phyloP scores from a whole-genome alignment of 129 eudicot species.

The Pittosporum tobira region DNA sequence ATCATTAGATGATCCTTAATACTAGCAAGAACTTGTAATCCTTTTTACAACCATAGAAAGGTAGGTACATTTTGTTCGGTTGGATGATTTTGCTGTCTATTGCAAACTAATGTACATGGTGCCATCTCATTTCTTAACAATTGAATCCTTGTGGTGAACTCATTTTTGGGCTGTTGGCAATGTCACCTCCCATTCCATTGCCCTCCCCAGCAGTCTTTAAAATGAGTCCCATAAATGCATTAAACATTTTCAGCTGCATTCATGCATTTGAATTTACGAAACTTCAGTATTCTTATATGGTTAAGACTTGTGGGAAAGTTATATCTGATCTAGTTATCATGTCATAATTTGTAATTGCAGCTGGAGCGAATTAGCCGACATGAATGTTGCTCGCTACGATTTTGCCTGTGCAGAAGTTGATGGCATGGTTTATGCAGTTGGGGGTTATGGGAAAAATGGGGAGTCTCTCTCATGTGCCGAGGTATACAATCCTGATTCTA shows the following conservation, averaged over 20 bases:
- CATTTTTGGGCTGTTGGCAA: not conserved
- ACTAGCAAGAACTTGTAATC: not conserved
- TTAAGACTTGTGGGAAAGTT: not conserved
- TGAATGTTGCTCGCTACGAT: constrained; percentile 82
- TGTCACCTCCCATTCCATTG: not conserved
- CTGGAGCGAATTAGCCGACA: constrained; percentile 75
- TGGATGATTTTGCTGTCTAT: not conserved
- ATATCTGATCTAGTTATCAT: not conserved
- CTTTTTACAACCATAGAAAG: not conserved
- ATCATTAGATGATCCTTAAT: not conserved
- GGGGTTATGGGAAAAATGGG: constrained; percentile 71
- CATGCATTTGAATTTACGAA: not conserved
- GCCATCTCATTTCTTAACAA: not conserved
- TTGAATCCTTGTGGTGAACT: not conserved
- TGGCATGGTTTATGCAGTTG: constrained; percentile 78
- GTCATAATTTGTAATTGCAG: constrained; percentile 38
- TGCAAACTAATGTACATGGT: not conserved
- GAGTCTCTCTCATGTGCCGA: constrained; percentile 81
- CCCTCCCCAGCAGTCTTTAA: not conserved
- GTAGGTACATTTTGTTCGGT: not conserved
- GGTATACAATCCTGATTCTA: constrained; percentile 61
- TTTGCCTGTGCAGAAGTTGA: constrained; percentile 87
- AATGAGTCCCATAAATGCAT: no score
- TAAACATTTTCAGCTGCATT: not conserved
- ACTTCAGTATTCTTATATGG: not conserved